These are phyloP conservation scores for Phialemoniopsis sp. DNA, from an alignment of 2,329 filamentous ascomycete species.

Conservation along the genomic window DNA sequence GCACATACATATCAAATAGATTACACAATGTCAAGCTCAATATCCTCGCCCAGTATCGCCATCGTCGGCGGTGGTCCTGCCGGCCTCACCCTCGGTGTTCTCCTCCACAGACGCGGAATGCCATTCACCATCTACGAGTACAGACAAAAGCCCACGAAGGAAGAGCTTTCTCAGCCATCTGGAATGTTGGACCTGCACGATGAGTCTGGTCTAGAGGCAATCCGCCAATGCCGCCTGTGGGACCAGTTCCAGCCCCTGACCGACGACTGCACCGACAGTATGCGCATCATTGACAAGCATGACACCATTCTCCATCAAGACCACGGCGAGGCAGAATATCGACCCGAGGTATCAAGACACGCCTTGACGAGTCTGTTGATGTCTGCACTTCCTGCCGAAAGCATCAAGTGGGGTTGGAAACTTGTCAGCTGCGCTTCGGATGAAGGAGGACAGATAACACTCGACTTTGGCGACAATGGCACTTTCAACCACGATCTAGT, in stretches of 20 bases:
- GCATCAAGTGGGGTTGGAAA: slow-evolving; percentile 30
- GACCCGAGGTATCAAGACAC: slow-evolving; percentile 31
- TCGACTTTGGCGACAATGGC: slow-evolving; percentile 14
- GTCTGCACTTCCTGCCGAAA: slow-evolving; percentile 17
- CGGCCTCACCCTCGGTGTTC: slow-evolving; percentile 40
- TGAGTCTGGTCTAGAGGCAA: slow-evolving; percentile 34
- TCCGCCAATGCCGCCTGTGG: slow-evolving; percentile 37
- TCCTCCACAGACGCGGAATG: slow-evolving; percentile 33
- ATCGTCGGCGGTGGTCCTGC: slow-evolving; percentile 40
- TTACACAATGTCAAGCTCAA: too few species aligned
- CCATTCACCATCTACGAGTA: slow-evolving; percentile 27
- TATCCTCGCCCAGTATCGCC: slow-evolving; percentile 23
- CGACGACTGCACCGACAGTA: slow-evolving; percentile 32
- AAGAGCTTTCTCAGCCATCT: slow-evolving; percentile 16
- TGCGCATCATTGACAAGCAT: slow-evolving; percentile 25
- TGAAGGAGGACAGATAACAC: slow-evolving; percentile 3
- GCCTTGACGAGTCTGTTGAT: slow-evolving; percentile 27
- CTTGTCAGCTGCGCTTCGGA: slow-evolving; percentile 14
- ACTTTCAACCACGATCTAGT: slow-evolving; percentile 24
- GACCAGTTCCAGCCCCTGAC: slow-evolving; percentile 33
- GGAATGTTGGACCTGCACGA: slow-evolving; percentile 46
- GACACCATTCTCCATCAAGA: slow-evolving; percentile 12
- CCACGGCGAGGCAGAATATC: slow-evolving; percentile 12
- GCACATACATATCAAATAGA: too few species aligned
- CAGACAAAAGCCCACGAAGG: slow-evolving; percentile 18